Evolutionary conservation across 2,329 filamentous ascomycete genomes (phyloP), one percentile per base, ranked within the genome.

Genomic region (Pseudogymnoascus sp.): DNA sequence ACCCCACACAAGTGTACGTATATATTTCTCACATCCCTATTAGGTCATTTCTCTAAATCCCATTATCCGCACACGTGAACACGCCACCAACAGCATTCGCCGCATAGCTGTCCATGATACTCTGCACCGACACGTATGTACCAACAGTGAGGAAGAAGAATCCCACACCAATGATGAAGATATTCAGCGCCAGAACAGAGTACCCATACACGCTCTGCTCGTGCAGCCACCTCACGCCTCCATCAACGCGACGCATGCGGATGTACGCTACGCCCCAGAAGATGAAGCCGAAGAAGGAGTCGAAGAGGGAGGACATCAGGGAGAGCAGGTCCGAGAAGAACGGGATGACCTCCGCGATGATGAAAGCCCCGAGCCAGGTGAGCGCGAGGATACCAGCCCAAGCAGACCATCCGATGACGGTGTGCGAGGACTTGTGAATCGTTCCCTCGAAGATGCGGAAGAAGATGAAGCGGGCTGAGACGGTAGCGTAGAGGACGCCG

Each of bases 221-320:
- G 8, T 64, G 61, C 4, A 74, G 34, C 72, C 73, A 73, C 0
- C 79, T 77, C 2, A 81, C 73, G 6, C 82, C 80, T 37, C 85
- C 81, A 67, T 90, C 88, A 1, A 83, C 88, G 19, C 78, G 78
- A 60, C 89, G 82, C 89, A 93, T 90, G 64, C 89, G 84, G 72
- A 92, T 83, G 73, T 91, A 93, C 0, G 90, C 90, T 1, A 91
- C 83, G 11, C 89, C 90, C 90, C 90, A 97, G 80, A 96, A 97
- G 73, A 96, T 96, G 80, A 96, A 97, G 23, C 93, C 93, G 71
- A 93, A 93, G 81, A 92, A 93, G 63, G 90, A 93, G 77, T 96
- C 92, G 73, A 96, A 96, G 1, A 96, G 83, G 3, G 91, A 91
- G n/a, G 87, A 90, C 88, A 92, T 90, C 66, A 92, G 80, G 4